phyloP scores from a whole-genome alignment of 768 basidiomycete species.

The Pleurotus cornucopiae region DNA sequence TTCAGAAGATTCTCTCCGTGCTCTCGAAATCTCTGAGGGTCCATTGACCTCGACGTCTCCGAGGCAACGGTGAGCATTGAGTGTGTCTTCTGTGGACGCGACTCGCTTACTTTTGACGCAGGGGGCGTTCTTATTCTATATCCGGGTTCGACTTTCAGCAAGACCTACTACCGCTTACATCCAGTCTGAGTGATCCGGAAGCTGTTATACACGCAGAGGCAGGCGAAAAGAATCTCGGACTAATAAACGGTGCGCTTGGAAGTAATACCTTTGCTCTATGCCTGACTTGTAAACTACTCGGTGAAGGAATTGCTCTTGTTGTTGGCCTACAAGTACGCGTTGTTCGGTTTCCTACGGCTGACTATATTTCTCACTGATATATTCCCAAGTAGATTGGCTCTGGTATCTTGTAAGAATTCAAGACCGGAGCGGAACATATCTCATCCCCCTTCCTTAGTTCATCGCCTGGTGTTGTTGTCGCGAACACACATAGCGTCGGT shows the following conservation, averaged over 20 bases:
- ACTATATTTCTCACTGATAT: too few species aligned
- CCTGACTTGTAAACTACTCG: constrained; percentile 73
- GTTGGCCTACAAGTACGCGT: constrained; percentile 74
- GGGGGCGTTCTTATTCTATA: constrained; percentile 62
- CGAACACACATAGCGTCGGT: constrained; percentile 85
- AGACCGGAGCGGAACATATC: background rate
- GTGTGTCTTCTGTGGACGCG: background rate
- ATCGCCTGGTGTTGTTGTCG: constrained; percentile 88
- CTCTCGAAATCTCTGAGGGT: constrained; percentile 73
- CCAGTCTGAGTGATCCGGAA: constrained; percentile 72
- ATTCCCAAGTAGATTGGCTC: constrained; percentile 65
- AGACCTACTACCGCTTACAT: constrained; percentile 72
- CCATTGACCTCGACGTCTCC: constrained; percentile 32
- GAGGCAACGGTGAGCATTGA: constrained; percentile 27
- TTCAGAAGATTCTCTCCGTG: constrained; percentile 66
- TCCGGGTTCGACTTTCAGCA: constrained; percentile 77
- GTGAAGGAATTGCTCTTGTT: constrained; percentile 79
- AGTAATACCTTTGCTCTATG: constrained; percentile 15
- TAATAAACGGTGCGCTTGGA: constrained; percentile 62
- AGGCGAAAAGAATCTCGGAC: constrained; percentile 68
- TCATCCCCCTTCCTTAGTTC: constrained; percentile 45
- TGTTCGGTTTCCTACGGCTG: background rate
- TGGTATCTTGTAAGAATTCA: constrained; percentile 75
- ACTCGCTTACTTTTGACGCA: constrained; percentile 14
- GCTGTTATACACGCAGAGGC: constrained; percentile 33